Percentiles rank a stretch among this genome's conserved stretches.
Conservation (phyloP, 768 basidiomycete genomes). For the Melanogaster broomeanus region DNA sequence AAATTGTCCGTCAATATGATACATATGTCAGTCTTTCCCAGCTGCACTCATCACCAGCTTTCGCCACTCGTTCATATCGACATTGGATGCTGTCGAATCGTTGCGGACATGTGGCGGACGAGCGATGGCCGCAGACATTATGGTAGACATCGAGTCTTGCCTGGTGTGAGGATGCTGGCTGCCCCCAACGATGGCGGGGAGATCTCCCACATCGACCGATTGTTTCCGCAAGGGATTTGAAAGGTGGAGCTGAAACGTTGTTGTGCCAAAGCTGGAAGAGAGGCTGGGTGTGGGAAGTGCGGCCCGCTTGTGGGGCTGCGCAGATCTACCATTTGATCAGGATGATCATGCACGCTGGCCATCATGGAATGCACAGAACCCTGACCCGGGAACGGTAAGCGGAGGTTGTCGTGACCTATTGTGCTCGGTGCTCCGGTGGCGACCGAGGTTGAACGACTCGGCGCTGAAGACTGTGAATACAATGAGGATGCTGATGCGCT, state of each 20-base stretch:
- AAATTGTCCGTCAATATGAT: neutral
- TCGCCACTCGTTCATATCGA: constrained; percentile 15
- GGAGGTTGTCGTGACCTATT: neutral
- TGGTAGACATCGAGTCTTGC: neutral
- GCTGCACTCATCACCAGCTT: constrained; percentile 15
- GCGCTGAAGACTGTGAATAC: constrained; percentile 8
- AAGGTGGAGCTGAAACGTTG: constrained; percentile 9
- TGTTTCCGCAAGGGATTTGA: constrained; percentile 2
- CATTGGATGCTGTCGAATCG: constrained; percentile 7
- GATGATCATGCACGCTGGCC: constrained; percentile 2
- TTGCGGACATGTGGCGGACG: constrained; percentile 5
- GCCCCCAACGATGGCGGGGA: neutral
- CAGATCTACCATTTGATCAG: neutral
- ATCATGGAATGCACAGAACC: constrained; percentile 5
- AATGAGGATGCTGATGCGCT: constrained; percentile 2
- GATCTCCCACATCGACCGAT: constrained; percentile 1
- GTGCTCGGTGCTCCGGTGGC: neutral
- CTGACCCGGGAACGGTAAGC: neutral
- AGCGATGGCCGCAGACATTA: neutral
- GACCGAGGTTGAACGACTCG: neutral
- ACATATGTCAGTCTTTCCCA: constrained; percentile 3
- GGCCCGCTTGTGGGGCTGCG: neutral
- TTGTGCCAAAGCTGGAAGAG: neutral
- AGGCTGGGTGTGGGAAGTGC: constrained; percentile 6
- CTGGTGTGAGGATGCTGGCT: neutral